Evolutionary conservation across 179 eudicot genomes (phyloP).

Genomic region (Beta lomatogona): DNA sequence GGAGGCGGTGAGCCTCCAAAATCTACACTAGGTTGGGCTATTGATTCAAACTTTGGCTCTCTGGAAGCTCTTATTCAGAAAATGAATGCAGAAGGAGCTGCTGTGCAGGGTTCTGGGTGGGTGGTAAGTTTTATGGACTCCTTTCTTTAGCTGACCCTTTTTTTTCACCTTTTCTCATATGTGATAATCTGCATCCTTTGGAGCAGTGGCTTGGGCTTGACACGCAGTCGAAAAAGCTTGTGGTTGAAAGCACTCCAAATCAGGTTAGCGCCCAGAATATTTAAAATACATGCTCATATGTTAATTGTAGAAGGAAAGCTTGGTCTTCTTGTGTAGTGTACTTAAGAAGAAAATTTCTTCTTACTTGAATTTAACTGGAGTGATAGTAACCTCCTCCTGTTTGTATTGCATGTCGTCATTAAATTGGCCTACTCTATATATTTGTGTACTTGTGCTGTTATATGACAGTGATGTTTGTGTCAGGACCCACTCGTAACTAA

Average conservation of each 20-base stretch:
- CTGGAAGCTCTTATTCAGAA: constrained; percentile 65
- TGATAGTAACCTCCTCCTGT: neutral
- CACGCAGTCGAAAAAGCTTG: constrained; percentile 74
- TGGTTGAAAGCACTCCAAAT: constrained; percentile 87
- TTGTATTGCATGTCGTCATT: neutral
- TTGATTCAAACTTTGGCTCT: constrained; percentile 81
- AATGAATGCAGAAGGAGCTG: constrained; percentile 98
- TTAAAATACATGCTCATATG: neutral
- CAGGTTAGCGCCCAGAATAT: constrained; percentile 49
- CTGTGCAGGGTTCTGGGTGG: constrained; percentile 98
- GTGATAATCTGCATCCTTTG: constrained; percentile 20
- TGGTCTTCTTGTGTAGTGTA: neutral
- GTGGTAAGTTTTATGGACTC: constrained; percentile 58
- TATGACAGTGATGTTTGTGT: constrained; percentile 4
- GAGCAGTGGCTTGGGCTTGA: constrained; percentile 95
- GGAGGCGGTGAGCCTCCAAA: constrained; percentile 95
- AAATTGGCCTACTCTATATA: neutral
- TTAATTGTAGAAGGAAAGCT: neutral
- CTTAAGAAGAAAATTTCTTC: neutral
- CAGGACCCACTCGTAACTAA: constrained; percentile 90
- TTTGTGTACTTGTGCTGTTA: neutral
- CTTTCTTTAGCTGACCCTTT: neutral
- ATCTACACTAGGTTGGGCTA: constrained; percentile 71
- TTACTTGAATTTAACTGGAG: neutral
- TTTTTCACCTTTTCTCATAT: neutral